Evolutionary conservation across 2,329 filamentous ascomycete genomes (phyloP).

Genomic region (Beauveria sp.): DNA sequence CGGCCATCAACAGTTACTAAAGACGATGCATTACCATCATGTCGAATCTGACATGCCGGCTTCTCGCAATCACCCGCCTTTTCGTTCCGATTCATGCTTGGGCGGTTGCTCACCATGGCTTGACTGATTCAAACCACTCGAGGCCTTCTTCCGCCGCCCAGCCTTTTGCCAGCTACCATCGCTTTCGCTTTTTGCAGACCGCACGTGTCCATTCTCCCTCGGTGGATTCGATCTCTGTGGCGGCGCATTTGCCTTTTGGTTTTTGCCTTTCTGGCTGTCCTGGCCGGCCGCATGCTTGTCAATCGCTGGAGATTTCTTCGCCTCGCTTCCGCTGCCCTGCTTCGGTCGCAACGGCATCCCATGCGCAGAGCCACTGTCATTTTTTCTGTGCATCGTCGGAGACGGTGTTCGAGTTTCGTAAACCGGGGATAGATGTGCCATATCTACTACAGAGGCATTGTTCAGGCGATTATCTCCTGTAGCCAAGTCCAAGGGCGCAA

Average conservation of each 20-base stretch:
- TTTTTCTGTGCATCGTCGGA: conserved; percentile 51
- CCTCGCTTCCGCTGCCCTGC: conserved; percentile 11
- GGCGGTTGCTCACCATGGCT: conserved; percentile 45
- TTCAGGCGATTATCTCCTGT: conserved; percentile 35
- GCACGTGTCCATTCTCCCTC: conserved; percentile 45
- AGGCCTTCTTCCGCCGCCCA: conserved; percentile 36
- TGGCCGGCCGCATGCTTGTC: conserved; percentile 17
- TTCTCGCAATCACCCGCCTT: conserved; percentile 44
- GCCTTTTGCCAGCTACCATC: conserved; percentile 53
- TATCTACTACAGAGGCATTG: conserved; percentile 28
- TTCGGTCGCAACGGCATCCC: conserved; percentile 1
- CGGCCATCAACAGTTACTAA: not conserved
- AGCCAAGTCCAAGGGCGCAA: conserved; percentile 50
- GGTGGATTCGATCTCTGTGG: conserved; percentile 11
- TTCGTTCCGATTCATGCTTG: conserved; percentile 52
- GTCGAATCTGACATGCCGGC: not conserved
- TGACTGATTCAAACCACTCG: conserved; percentile 26
- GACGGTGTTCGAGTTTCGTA: conserved; percentile 67
- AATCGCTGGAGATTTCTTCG: conserved; percentile 16
- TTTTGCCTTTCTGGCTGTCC: conserved; percentile 12
- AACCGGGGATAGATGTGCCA: conserved; percentile 60
- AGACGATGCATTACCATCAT: not conserved
- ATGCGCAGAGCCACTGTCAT: conserved; percentile 28
- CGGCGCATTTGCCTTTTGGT: conserved; percentile 30
- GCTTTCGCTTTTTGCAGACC: conserved; percentile 47